Conservation (phyloP, 78 protist genomes). For the Speleostelium caveatum region DNA sequence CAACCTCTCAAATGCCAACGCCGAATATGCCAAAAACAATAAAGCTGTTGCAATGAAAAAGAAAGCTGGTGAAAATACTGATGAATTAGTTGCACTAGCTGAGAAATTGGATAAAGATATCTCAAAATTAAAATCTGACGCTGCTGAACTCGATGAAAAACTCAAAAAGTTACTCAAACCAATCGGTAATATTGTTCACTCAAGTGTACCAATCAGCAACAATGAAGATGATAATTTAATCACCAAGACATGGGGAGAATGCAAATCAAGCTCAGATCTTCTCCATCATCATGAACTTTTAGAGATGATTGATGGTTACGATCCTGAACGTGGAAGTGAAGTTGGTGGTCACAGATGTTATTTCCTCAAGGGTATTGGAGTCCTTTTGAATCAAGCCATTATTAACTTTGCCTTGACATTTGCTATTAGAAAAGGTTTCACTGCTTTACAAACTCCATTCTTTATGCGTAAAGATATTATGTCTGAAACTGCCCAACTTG, state of each 20-base stretch:
- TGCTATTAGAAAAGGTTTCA: slow-evolving; percentile 78
- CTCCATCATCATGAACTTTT: slow-evolving; percentile 90
- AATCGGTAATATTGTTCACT: slow-evolving; percentile 97
- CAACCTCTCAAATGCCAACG: slow-evolving; percentile 32
- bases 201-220: slow-evolving; percentile 87
- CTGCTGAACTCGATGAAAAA: slow-evolving; percentile 24
- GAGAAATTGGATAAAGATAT: slow-evolving; percentile 47
- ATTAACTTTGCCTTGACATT: slow-evolving; percentile 90
- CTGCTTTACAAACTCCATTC: slow-evolving; percentile 96
- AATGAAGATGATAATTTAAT: slow-evolving; percentile 90
- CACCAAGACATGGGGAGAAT: slow-evolving; percentile 83
- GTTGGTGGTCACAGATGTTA: slow-evolving; percentile 98
- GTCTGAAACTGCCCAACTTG: slow-evolving; percentile 98
- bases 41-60: slow-evolving; percentile 60
- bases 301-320: slow-evolving; percentile 93
- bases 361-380: slow-evolving; percentile 93
- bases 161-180: slow-evolving; percentile 35
- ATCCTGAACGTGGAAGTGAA: slow-evolving; percentile 80
- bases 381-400: slow-evolving; percentile 94
- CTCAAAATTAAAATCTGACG: slow-evolving; percentile 9
- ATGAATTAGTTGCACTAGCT: slow-evolving; percentile 41
- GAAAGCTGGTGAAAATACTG: slow-evolving; percentile 64
- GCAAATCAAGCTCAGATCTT: slow-evolving; percentile 27
- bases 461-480: slow-evolving; percentile 95
- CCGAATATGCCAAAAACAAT: slow-evolving; percentile 29